phyloP scores from a whole-genome alignment of 2,329 filamentous ascomycete genomes.

The Colletotrichum endophyticum region DNA sequence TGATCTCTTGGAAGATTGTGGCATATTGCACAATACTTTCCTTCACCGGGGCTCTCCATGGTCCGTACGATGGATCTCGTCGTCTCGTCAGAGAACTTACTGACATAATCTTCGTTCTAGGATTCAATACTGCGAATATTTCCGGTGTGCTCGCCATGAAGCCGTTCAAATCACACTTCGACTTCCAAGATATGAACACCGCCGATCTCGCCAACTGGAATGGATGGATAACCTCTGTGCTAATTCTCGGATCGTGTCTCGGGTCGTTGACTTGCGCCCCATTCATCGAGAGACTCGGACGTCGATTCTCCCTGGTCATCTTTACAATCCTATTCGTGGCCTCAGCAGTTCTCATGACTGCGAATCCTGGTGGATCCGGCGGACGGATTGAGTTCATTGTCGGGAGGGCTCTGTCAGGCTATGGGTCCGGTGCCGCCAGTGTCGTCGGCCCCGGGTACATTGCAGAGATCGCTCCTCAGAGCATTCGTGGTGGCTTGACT shows the following conservation, averaged over 20 bases:
- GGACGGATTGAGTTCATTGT: neutral
- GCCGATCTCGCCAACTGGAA: neutral
- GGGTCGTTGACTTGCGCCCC: slow-evolving; percentile 37
- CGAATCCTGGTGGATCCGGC: slow-evolving; percentile 32
- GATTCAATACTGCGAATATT: neutral
- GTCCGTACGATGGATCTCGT: neutral
- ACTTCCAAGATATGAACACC: neutral
- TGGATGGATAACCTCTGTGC: neutral
- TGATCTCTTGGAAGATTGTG: neutral
- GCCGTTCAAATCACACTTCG: neutral
- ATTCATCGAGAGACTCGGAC: slow-evolving; percentile 44
- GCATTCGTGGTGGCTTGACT: slow-evolving; percentile 45
- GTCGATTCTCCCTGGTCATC: slow-evolving; percentile 41
- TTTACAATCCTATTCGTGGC: slow-evolving; percentile 47
- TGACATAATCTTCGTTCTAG: neutral
- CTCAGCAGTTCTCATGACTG: slow-evolving; percentile 42
- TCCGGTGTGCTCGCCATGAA: neutral
- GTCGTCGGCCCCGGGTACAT: slow-evolving; percentile 49
- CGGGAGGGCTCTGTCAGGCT: neutral
- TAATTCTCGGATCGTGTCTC: neutral
- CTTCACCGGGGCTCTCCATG: neutral
- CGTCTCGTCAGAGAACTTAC: neutral
- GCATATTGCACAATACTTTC: neutral
- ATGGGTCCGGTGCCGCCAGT: slow-evolving; percentile 35
- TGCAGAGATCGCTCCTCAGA: slow-evolving; percentile 50